Percentiles rank a stretch among this genome's conserved stretches.
Evolutionary conservation across 225 moss, liverwort and hornwort genomes (phyloP).

Genomic region (Bryum argenteum): DNA sequence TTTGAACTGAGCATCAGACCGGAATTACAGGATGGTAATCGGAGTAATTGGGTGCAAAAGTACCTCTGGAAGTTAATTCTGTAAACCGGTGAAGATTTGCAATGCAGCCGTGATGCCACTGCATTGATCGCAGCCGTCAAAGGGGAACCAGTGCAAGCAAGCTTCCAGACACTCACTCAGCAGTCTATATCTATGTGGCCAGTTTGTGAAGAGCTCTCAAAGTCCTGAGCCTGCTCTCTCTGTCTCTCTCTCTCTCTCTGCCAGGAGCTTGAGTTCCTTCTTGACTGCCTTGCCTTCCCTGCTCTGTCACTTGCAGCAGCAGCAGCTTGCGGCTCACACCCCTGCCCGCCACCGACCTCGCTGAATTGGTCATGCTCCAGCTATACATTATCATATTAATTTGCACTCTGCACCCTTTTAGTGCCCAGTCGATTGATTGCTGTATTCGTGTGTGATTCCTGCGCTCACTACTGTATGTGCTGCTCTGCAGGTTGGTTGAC

Average conservation of each 20-base stretch:
- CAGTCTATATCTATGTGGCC: background rate
- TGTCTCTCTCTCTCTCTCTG: conserved; percentile 15
- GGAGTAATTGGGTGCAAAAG: background rate
- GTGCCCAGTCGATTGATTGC: background rate
- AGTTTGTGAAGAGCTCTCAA: background rate
- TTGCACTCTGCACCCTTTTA: background rate
- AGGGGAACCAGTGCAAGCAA: background rate
- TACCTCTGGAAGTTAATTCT: no score
- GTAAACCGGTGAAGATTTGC: background rate
- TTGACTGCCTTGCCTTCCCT: background rate
- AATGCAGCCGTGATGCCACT: background rate
- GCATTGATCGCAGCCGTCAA: conserved; percentile 30
- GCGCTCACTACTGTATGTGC: background rate
- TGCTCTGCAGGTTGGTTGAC: background rate
- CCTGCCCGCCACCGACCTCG: conserved; percentile 3
- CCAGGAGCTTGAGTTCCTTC: background rate
- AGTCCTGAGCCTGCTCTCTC: conserved; percentile 6
- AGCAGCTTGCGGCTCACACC: background rate
- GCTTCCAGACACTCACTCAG: no score
- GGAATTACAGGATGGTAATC: background rate
- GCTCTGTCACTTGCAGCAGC: conserved; percentile 14
- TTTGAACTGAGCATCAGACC: conserved; percentile 36
- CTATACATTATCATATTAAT: background rate
- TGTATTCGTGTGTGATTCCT: background rate
- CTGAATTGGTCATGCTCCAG: conserved; percentile 20